A percentile compares a stretch with the other conserved stretches of the same genome.
Evolutionary conservation across 352 stramenopile genomes (phyloP).

Genomic region (Phytophthora ramorum): DNA sequence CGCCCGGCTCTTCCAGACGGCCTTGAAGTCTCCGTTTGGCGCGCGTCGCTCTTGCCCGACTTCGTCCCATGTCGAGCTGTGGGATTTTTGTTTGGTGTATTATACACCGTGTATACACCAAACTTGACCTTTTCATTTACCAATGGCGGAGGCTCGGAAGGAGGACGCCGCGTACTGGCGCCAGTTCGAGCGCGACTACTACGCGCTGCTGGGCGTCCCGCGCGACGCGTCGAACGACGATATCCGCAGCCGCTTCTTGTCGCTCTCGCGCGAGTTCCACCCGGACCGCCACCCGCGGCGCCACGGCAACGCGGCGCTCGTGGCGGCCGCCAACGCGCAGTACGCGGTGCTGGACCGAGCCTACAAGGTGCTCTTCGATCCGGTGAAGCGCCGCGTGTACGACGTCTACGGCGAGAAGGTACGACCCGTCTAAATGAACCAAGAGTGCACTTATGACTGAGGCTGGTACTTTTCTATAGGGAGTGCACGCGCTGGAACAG

Average conservation of each 20-base stretch:
- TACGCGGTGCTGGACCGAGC: slow-evolving; percentile 83
- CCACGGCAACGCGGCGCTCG: slow-evolving; percentile 49
- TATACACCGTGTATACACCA: too few relatives aligned
- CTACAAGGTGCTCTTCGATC: slow-evolving; percentile 85
- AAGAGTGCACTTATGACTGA: not conserved
- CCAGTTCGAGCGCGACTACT: slow-evolving; percentile 84
- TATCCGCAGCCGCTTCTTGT: slow-evolving; percentile 73
- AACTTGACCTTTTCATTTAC: too few relatives aligned
- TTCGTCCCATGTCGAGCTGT: too few relatives aligned
- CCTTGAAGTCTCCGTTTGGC: too few relatives aligned
- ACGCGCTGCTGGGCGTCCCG: slow-evolving; percentile 75
- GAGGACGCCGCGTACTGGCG: slow-evolving; percentile 50
- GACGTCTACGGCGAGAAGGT: slow-evolving; percentile 81
- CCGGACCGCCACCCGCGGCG: slow-evolving; percentile 65
- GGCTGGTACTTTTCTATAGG: slow-evolving; percentile 18
- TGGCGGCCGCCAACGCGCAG: slow-evolving; percentile 75
- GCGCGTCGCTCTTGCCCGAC: too few relatives aligned
- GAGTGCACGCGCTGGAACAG: slow-evolving; percentile 73
- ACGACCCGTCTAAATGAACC: not conserved
- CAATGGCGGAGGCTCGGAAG: too few relatives aligned
- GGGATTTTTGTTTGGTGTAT: too few relatives aligned
- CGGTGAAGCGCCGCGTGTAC: slow-evolving; percentile 71
- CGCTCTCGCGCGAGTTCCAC: slow-evolving; percentile 86
- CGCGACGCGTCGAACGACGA: slow-evolving; percentile 64
- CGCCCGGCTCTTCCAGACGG: too few relatives aligned